Evolutionary conservation across 73 alveolate genomes (phyloP), one percentile per base, ranked within the genome.

Genomic region (Diophrys appendiculata): DNA sequence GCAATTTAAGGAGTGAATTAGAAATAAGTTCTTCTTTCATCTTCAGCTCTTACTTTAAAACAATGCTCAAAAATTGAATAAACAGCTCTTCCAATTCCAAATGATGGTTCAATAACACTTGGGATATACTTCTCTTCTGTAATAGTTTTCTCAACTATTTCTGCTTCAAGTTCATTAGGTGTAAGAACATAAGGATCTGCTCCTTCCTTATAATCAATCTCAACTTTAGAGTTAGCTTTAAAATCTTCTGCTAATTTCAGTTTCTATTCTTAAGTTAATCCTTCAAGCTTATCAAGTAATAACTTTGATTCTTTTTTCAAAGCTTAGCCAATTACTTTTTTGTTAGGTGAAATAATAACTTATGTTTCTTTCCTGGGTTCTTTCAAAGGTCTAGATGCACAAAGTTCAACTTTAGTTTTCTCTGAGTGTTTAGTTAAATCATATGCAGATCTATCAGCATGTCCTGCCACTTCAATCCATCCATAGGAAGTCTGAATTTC

Each of bases 401-500:
- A 83, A 68, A 97, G 86, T 52, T 95, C 97, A 55, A 74, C 76
- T 54, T 94, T 93, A 8, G 98, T 77, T 31, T 85, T 92, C 84
- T 90, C 77, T 23, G 99, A 74, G 90, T 98, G 99, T 32, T 96
- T 91, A 43, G 92, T 71, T 26, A 98, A 91, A 86, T 97, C 99
- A 83, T 34, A 98, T 70, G 99, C 96, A 24, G 99, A 89, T 81
- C 99, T 93, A 86, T 98, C 99, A 32, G 99, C 99, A 77, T 91
- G 94, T 43, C 99, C 99, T 33, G 98, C 99, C 54, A 98, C 87
- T 89, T 98, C 99, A 55, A 96, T 91, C 99, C 99, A 98, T 27
- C 99, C 99, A 78, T 95, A 93, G 33, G 99, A 96, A 34, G 98
- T 94, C 78, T 91, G 97, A 52, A 98, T 97, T 91, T 97, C 99